Base-by-base conservation (phyloP, 169 alveolate species). In the Plasmodium gonderi region DNA sequence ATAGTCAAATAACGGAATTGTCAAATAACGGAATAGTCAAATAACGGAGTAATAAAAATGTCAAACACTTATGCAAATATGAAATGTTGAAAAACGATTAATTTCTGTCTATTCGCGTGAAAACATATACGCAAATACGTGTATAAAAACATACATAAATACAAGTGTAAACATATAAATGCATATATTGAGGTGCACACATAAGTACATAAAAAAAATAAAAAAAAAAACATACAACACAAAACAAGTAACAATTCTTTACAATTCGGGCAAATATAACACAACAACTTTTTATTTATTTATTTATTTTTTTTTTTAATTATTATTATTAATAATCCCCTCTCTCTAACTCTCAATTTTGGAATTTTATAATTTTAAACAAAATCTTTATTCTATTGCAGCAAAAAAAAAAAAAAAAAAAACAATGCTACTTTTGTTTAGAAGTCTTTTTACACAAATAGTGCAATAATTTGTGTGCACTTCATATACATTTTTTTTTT, bases 291-390 rank as follows among this genome's bases (percentile, higher is more conserved):
- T 72, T 36, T 8, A n/a, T 38, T 72, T 26, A 17, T 9, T 31
- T 51, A 17, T 54, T 79, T 14, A 9, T 54, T 49, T 29, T 78
- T 78, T 79, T 49, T 17, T n/a, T 79, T 79, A 31, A 42, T 79
- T 54, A 40, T 4, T 40, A 9, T 31, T 33, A 7, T 79, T 45
- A 79, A 14, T 14, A 51, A 17, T 51, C 20, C 68, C 4, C 68
- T 79, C 54, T 76, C 68, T 79, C 67, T 51, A 68, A 51, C 90
- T 60, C 77, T 79, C 77, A 31, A 54, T 79, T 51, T 79, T 33
- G 38, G 44, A 14, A 77, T 77, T 77, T 45, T 23, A 77, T 54
- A 75, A 75, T 42, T 40, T 45, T 33, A 77, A 23, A 45, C 51
- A 26, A 77, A 68, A 77, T 44, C 31, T 23, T 77, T 23, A 23